A percentile compares a stretch with the other conserved stretches of the same genome.
Conservation (phyloP, 306 rosid species). For the Dalbergia cochinchinensis region DNA sequence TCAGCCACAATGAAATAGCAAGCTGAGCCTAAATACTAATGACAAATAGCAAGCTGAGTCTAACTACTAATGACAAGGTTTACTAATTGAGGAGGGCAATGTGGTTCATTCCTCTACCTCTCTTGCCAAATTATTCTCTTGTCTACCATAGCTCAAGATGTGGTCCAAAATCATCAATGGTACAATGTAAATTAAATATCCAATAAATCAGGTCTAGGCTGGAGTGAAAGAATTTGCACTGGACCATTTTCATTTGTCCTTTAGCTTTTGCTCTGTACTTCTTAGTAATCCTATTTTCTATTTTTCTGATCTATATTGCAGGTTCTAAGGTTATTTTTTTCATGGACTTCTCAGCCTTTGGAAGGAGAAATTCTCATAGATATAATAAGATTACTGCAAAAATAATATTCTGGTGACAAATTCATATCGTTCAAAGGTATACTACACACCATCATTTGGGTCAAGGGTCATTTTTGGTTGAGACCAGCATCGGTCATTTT, state of each 20-base stretch:
- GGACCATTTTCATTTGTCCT: conserved; percentile 32
- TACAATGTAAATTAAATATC: not conserved
- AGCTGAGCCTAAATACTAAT: conserved; percentile 11
- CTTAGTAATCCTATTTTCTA: conserved; percentile 11
- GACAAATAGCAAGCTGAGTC: conserved; percentile 20
- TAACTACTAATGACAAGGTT: conserved; percentile 29
- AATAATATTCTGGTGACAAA: conserved; percentile 38
- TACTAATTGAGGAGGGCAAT: conserved; percentile 2
- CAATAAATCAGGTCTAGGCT: conserved; percentile 1
- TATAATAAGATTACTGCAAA: not conserved
- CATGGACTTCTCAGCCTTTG: conserved; percentile 10
- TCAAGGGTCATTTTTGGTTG: conserved; percentile 49
- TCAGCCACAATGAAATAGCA: conserved; percentile 13
- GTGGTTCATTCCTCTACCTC: conserved; percentile 4
- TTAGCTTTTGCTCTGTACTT: conserved; percentile 33
- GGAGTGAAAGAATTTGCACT: conserved; percentile 6
- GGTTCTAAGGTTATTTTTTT: conserved; percentile 28
- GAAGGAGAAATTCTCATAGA: not conserved
- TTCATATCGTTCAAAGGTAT: conserved; percentile 29
- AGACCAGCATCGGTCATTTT: conserved; percentile 39
- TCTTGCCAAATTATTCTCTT: conserved; percentile 44
- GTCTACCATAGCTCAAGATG: conserved; percentile 25
- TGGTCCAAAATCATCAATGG: conserved; percentile 46
- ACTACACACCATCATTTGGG: conserved; percentile 44
- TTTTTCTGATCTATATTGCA: conserved; percentile 4